Evolutionary conservation across 352 stramenopile species (phyloP).

Genomic region (Blastocystis sp.): DNA sequence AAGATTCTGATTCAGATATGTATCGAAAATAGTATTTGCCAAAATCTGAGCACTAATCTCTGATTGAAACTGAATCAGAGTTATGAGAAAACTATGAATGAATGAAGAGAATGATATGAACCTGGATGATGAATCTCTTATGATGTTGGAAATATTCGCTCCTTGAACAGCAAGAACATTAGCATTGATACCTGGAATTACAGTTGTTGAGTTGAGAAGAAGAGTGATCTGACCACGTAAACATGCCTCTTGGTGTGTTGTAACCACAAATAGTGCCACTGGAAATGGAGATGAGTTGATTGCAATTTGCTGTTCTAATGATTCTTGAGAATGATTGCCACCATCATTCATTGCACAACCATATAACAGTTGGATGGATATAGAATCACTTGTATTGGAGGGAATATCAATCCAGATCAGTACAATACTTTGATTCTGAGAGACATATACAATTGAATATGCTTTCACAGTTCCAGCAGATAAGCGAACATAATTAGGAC

Average conservation of each 20-base stretch:
- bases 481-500: not conserved
- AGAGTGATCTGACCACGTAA: not conserved
- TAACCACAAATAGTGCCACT: not conserved
- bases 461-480: not conserved
- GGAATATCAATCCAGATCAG: not conserved
- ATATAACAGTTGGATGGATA: not conserved
- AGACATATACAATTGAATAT: not conserved
- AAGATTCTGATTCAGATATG: not conserved
- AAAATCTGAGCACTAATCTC: not conserved
- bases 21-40: not conserved
- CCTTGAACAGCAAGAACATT: not conserved
- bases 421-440: not conserved
- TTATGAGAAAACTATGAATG: not conserved
- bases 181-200: not conserved
- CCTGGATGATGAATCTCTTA: not conserved
- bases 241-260: not conserved
- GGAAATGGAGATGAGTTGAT: not conserved
- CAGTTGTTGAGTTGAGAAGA: not conserved
- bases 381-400: not conserved
- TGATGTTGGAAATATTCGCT: not conserved
- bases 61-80: not conserved
- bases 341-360: not conserved
- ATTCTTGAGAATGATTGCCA: not conserved
- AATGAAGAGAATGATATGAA: not conserved
- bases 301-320: not conserved